These are phyloP conservation scores for Medicago ruthenica DNA, from an alignment of 306 rosid genomes.

Conservation along the genomic window DNA sequence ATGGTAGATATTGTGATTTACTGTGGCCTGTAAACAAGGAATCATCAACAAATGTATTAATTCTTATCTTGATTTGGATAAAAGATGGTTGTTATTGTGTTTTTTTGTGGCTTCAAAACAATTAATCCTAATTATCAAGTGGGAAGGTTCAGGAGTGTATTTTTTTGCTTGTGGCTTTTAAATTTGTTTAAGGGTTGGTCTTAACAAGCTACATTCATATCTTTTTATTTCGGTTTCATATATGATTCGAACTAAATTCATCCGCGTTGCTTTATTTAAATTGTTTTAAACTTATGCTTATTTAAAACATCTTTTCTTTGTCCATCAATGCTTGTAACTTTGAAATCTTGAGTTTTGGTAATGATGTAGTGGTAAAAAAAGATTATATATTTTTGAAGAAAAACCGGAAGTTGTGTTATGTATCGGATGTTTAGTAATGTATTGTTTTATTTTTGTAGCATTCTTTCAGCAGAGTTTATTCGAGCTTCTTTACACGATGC, in stretches of 20 bases:
- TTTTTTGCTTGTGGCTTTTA: not conserved
- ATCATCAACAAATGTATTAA: not conserved
- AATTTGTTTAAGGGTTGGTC: not conserved
- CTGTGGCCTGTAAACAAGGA: not conserved
- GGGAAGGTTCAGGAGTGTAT: not conserved
- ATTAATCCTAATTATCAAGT: not conserved
- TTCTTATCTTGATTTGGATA: slow-evolving; percentile 2
- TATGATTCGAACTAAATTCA: slow-evolving; percentile 11
- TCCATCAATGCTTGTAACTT: slow-evolving; percentile 3
- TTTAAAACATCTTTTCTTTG: slow-evolving; percentile 27
- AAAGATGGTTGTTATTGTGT: slow-evolving; percentile 23
- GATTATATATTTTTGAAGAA: slow-evolving; percentile 5
- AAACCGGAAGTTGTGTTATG: slow-evolving; percentile 24
- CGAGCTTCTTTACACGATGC: slow-evolving; percentile 79
- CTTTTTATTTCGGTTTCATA: not conserved
- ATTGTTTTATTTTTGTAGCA: slow-evolving; percentile 78
- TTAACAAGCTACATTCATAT: slow-evolving; percentile 17
- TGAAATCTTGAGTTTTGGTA: slow-evolving; percentile 18
- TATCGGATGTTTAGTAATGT: slow-evolving; percentile 43
- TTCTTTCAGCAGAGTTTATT: slow-evolving; percentile 97
- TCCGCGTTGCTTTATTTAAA: slow-evolving; percentile 12
- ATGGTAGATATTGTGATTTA: slow-evolving; percentile 23
- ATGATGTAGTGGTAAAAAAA: slow-evolving; percentile 10
- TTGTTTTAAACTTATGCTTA: slow-evolving; percentile 4
- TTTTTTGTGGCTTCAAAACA: slow-evolving; percentile 13